Conservation (phyloP, 2,329 filamentous ascomycete species). For the Fusarium torulosum region DNA sequence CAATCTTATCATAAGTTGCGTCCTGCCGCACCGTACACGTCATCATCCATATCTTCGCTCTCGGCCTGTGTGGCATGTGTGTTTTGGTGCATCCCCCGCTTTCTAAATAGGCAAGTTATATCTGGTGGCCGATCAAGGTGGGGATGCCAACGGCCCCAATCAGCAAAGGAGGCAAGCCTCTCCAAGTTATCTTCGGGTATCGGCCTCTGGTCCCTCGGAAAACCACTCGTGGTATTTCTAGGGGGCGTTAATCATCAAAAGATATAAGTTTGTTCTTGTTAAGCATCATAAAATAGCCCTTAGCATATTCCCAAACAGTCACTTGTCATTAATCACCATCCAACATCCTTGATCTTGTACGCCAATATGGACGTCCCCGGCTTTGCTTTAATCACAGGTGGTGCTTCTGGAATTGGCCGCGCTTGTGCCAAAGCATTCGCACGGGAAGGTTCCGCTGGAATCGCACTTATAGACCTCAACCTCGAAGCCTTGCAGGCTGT, state of each 20-base stretch:
- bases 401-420: slow-evolving; percentile 50
- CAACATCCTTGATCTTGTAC: accelerated
- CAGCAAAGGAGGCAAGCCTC: slow-evolving; percentile 22
- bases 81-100: slow-evolving; percentile 8
- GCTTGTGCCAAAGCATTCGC: slow-evolving; percentile 50
- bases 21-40: background rate
- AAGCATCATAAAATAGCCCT: background rate
- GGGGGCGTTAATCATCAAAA: accelerated
- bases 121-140: slow-evolving; percentile 13
- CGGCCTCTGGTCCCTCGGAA: background rate
- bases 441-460: slow-evolving; percentile 46
- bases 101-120: slow-evolving; percentile 28
- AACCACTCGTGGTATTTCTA: accelerated
- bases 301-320: accelerated
- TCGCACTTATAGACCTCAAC: slow-evolving; percentile 49
- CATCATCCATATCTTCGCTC: background rate
- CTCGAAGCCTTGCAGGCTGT: slow-evolving; percentile 29
- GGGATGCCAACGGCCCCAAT: background rate
- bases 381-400: slow-evolving; percentile 50
- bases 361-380: slow-evolving; percentile 48
- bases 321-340: accelerated
- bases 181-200: slow-evolving; percentile 11
- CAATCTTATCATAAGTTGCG: background rate
- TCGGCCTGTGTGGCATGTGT: background rate
- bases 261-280: background rate